These are phyloP conservation scores for Colletotrichum magnum DNA, from an alignment of 2,329 filamentous ascomycete species.

Conservation along the genomic window DNA sequence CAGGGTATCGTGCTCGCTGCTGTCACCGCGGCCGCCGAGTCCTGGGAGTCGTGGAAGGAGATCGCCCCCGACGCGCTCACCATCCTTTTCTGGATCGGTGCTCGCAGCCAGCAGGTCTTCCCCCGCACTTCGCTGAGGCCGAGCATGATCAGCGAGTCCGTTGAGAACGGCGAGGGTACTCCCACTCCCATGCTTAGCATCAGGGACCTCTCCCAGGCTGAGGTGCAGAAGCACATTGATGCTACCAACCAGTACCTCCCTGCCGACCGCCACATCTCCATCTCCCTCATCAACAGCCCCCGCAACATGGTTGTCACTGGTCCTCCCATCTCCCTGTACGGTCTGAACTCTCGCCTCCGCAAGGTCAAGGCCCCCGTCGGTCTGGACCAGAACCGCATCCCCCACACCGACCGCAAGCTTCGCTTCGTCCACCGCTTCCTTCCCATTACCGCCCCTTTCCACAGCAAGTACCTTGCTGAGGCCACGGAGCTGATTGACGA, in stretches of 20 bases:
- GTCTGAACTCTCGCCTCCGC: conserved; percentile 92
- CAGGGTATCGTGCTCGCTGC: conserved; percentile 96
- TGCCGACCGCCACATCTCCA: conserved; percentile 90
- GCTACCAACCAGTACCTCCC: conserved; percentile 97
- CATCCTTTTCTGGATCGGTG: conserved; percentile 98
- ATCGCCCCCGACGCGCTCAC: conserved; percentile 85
- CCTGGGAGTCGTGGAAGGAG: conserved; percentile 92
- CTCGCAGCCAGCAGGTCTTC: conserved; percentile 97
- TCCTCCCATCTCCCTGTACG: conserved; percentile 94
- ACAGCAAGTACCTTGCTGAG: conserved; percentile 91
- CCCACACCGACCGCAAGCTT: conserved; percentile 95
- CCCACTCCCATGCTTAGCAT: conserved; percentile 99
- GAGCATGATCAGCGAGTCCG: conserved; percentile 90
- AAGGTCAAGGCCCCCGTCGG: conserved; percentile 99
- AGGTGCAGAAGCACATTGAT: conserved; percentile 97
- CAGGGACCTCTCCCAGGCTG: conserved; percentile 87
- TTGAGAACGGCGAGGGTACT: conserved; percentile 93
- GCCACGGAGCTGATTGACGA: conserved; percentile 87
- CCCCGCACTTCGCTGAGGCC: conserved; percentile 94
- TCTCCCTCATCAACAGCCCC: conserved; percentile 96
- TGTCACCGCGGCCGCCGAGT: conserved; percentile 89
- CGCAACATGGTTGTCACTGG: conserved; percentile 97
- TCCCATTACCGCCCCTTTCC: conserved; percentile 97
- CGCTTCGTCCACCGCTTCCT: conserved; percentile 98
- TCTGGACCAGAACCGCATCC: conserved; percentile 93